Evolutionary conservation across 345 rosid species (phyloP).

Genomic region (Hibiscus trionum): DNA sequence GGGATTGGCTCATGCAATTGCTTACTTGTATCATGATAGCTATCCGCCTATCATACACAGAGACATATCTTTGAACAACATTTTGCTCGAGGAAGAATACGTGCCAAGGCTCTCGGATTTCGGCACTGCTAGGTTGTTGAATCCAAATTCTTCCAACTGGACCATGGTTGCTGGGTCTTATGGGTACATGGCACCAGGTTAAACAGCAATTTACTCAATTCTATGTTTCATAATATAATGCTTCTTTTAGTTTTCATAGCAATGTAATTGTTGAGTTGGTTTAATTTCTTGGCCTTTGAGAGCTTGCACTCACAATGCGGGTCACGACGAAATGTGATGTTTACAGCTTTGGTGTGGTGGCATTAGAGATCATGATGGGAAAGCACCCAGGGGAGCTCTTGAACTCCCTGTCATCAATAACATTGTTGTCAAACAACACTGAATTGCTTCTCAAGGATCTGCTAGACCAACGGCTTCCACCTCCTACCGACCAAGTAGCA

Average conservation of each 20-base stretch:
- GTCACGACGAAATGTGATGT: constrained; percentile 51
- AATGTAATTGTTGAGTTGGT: background rate
- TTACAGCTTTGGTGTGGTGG: constrained; percentile 62
- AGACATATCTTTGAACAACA: constrained; percentile 26
- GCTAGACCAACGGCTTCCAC: constrained; percentile 40
- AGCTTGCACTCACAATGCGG: constrained; percentile 35
- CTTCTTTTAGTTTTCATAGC: constrained; percentile 1
- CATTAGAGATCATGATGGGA: constrained; percentile 62
- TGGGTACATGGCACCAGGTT: constrained; percentile 85
- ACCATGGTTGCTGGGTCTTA: constrained; percentile 54
- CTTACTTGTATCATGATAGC: background rate
- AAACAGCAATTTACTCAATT: background rate
- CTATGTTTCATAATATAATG: background rate
- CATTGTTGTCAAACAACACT: background rate
- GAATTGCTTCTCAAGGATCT: constrained; percentile 34
- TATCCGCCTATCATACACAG: background rate
- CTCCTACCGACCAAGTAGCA: constrained; percentile 38
- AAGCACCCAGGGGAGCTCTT: constrained; percentile 54
- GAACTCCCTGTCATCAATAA: constrained; percentile 21
- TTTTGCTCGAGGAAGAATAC: constrained; percentile 44
- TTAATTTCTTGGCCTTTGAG: constrained; percentile 23
- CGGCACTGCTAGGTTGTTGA: constrained; percentile 53
- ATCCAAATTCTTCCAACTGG: constrained; percentile 42
- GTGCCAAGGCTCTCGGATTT: constrained; percentile 63
- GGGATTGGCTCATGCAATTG: background rate